phyloP scores from a whole-genome alignment of 169 alveolate genomes.

The Plasmodium vinckei region DNA sequence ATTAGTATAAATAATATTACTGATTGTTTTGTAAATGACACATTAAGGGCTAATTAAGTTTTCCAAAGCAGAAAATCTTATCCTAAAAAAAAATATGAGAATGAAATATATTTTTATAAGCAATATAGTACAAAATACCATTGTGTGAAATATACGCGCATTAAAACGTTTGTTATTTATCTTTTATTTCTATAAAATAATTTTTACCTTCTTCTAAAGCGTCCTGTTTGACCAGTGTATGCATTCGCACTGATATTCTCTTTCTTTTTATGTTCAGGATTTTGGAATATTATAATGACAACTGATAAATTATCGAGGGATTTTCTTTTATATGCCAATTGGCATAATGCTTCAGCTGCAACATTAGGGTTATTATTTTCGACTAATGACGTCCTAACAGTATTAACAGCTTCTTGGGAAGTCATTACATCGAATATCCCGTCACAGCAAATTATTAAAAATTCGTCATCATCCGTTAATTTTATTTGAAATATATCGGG shows the following conservation, averaged over 20 bases:
- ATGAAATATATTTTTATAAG: neutral
- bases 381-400: constrained; percentile 79
- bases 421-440: constrained; percentile 98
- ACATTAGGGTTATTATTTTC: constrained; percentile 74
- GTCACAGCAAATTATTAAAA: constrained; percentile 98
- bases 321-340: constrained; percentile 81
- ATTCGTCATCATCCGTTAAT: constrained; percentile 92
- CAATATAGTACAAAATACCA: neutral
- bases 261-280: constrained; percentile 67
- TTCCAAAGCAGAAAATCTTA: constrained; percentile 67
- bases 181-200: neutral
- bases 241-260: constrained; percentile 5
- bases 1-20: too few relatives aligned
- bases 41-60: constrained; percentile 40
- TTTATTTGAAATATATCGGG: constrained; percentile 94
- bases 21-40: too few relatives aligned
- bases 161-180: neutral
- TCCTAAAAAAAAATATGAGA: constrained; percentile 22
- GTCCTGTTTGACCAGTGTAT: constrained; percentile 41
- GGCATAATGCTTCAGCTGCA: constrained; percentile 82
- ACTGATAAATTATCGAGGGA: constrained; percentile 84
- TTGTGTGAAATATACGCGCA: neutral
- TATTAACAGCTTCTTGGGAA: constrained; percentile 94
- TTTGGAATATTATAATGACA: constrained; percentile 80
- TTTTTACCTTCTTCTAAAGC: constrained; percentile 59